Percentiles rank a stretch among this genome's conserved stretches.
phyloP scores from a whole-genome alignment of 2,329 filamentous ascomycete genomes.

The Cryphonectria parasitica region DNA sequence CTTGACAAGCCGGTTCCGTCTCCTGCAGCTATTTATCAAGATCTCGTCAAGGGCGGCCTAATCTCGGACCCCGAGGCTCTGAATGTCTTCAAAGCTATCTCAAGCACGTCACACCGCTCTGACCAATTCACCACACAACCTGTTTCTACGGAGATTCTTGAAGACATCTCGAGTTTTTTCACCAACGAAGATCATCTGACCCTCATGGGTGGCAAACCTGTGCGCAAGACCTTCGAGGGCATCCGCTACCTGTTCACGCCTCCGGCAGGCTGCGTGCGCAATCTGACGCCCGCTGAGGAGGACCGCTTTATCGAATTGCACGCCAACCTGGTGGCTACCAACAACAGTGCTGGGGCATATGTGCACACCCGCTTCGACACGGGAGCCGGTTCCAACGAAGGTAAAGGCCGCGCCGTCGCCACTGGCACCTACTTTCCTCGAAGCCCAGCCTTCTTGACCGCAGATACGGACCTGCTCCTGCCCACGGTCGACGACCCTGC shows the following conservation, averaged over 20 bases:
- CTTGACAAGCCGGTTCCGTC: conserved; percentile 24
- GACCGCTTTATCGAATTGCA: conserved; percentile 72
- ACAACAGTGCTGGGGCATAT: conserved; percentile 59
- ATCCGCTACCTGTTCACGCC: conserved; percentile 74
- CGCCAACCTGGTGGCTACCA: conserved; percentile 53
- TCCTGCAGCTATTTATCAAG: conserved; percentile 25
- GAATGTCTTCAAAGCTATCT: conserved; percentile 45
- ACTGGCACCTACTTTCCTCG: conserved; percentile 66
- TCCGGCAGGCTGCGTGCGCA: conserved; percentile 75
- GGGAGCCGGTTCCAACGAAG: conserved; percentile 62
- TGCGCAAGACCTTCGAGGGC: conserved; percentile 66
- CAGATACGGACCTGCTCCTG: conserved; percentile 24
- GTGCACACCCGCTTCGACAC: conserved; percentile 59
- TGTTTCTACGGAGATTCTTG: conserved; percentile 37
- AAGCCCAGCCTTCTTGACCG: conserved; percentile 44
- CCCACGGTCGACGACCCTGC: conserved; percentile 55
- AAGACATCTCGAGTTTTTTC: conserved; percentile 52
- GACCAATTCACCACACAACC: conserved; percentile 36
- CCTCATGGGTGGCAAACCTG: conserved; percentile 59
- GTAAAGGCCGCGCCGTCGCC: conserved; percentile 67
- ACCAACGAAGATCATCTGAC: conserved; percentile 58
- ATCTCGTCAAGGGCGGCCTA: conserved; percentile 28
- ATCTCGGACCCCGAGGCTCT: conserved; percentile 38
- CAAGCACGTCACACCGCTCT: conserved; percentile 38
- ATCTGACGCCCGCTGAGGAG: conserved; percentile 70